phyloP scores from a whole-genome alignment of 805 yeast genomes.

The Metschnikowia dekortorum region DNA sequence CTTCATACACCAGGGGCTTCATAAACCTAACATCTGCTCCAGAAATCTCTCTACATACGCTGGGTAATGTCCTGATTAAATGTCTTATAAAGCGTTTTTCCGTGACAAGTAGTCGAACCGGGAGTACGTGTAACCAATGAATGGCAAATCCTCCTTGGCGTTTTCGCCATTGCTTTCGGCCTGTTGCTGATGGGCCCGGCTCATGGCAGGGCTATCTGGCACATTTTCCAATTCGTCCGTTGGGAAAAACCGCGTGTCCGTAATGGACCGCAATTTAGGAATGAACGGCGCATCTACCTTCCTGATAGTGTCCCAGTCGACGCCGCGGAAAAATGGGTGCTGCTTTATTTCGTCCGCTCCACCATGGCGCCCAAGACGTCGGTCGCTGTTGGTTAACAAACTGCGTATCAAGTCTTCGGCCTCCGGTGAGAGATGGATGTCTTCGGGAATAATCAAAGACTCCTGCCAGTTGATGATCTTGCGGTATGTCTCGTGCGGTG shows the following conservation, averaged over 20 bases:
- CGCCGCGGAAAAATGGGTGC: constrained; percentile 94
- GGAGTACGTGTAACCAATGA: constrained; percentile 94
- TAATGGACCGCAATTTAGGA: constrained; percentile 84
- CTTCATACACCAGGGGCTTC: too few species aligned
- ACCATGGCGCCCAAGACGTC: constrained; percentile 80
- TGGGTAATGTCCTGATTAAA: neutral
- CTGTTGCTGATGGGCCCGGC: constrained; percentile 58
- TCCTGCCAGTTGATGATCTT: constrained; percentile 91
- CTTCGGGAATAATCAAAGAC: constrained; percentile 84
- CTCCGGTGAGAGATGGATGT: constrained; percentile 82
- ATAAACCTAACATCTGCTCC: too few species aligned
- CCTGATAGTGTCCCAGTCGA: constrained; percentile 86
- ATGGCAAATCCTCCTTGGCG: constrained; percentile 85
- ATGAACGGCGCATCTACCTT: constrained; percentile 90
- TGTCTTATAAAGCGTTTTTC: constrained; percentile 48
- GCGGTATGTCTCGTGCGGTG: constrained; percentile 89
- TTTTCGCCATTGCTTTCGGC: constrained; percentile 47
- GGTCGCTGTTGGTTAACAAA: constrained; percentile 71
- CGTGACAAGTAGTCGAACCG: constrained; percentile 89
- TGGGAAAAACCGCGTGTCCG: constrained; percentile 97
- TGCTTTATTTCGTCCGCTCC: constrained; percentile 88
- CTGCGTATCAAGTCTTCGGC: constrained; percentile 81
- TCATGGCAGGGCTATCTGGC: constrained; percentile 73
- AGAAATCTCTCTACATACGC: too few species aligned
- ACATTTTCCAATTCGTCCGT: constrained; percentile 93